Evolutionary conservation across 108 stramenopile species (phyloP).

Genomic region (Nitzschia sp.): DNA sequence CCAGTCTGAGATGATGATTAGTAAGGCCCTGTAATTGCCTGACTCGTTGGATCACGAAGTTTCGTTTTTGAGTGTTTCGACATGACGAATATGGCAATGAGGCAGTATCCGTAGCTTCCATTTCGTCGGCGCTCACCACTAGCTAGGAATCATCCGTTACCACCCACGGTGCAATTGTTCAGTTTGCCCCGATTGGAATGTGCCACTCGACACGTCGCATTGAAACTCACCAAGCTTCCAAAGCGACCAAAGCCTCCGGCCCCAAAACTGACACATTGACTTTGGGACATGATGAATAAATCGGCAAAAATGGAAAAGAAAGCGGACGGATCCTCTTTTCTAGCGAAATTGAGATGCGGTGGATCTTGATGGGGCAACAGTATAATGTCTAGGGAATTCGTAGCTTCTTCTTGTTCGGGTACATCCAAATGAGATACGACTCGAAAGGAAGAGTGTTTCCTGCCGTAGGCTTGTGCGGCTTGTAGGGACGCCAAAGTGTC

Average conservation of each 20-base stretch:
- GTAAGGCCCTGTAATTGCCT: no score
- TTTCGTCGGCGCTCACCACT: no score
- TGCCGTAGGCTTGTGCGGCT: slow-evolving; percentile 9
- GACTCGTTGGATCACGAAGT: no score
- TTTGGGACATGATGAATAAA: slow-evolving; percentile 44
- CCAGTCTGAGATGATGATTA: no score
- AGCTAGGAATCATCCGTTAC: no score
- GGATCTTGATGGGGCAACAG: slow-evolving; percentile 23
- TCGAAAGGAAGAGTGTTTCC: background rate
- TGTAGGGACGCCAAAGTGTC: slow-evolving; percentile 30
- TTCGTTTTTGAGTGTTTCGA: no score
- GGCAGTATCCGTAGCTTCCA: no score
- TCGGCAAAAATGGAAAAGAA: slow-evolving; percentile 55
- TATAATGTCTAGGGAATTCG: background rate
- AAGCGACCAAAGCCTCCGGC: slow-evolving; percentile 48
- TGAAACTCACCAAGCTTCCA: slow-evolving; percentile 37
- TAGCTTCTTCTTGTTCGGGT: background rate
- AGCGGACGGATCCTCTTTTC: slow-evolving; percentile 21
- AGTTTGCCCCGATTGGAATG: slow-evolving; percentile 17
- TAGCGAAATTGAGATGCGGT: slow-evolving; percentile 41
- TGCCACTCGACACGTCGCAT: slow-evolving; percentile 30
- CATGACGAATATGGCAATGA: no score
- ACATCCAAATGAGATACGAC: slow-evolving; percentile 21
- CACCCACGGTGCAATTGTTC: slow-evolving; percentile 5
- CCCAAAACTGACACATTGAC: slow-evolving; percentile 40